Conservation (phyloP, 306 rosid genomes). For the Fagus sylvatica region DNA sequence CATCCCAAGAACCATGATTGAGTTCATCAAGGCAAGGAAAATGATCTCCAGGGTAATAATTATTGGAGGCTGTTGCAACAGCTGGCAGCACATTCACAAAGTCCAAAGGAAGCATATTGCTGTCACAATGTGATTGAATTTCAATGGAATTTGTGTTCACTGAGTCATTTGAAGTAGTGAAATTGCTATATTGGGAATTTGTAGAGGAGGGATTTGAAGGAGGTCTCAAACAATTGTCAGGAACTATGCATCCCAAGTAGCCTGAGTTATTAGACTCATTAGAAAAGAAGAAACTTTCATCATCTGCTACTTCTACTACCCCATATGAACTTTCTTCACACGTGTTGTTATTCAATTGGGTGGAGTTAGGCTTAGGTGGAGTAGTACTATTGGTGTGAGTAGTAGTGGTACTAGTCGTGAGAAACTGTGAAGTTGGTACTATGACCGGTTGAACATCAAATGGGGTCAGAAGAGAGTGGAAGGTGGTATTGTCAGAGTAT, state of each 20-base stretch:
- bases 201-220: conserved; percentile 33
- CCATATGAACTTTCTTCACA: conserved; percentile 32
- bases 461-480: conserved; percentile 66
- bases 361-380: conserved; percentile 31
- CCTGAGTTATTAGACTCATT: conserved; percentile 75
- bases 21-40: conserved; percentile 51
- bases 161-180: conserved; percentile 33
- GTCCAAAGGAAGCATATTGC: conserved; percentile 34
- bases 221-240: conserved; percentile 83
- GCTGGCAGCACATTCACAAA: conserved; percentile 10
- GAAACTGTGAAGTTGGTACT: conserved; percentile 45
- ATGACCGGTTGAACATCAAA: conserved; percentile 49
- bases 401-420: conserved; percentile 6
- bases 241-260: conserved; percentile 91
- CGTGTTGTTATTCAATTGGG: conserved; percentile 23
- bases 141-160: conserved; percentile 28
- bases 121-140: conserved; percentile 33
- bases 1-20: conserved; percentile 54
- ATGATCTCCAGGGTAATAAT: conserved; percentile 25
- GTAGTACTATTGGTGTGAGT: conserved; percentile 35
- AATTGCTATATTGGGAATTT: conserved; percentile 33
- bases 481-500: conserved; percentile 68
- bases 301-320: conserved; percentile 27
- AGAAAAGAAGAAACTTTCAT: conserved; percentile 59
- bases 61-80: conserved; percentile 12